Base-by-base conservation (phyloP, 148 eudicot species). In the Chenopodium album region DNA sequence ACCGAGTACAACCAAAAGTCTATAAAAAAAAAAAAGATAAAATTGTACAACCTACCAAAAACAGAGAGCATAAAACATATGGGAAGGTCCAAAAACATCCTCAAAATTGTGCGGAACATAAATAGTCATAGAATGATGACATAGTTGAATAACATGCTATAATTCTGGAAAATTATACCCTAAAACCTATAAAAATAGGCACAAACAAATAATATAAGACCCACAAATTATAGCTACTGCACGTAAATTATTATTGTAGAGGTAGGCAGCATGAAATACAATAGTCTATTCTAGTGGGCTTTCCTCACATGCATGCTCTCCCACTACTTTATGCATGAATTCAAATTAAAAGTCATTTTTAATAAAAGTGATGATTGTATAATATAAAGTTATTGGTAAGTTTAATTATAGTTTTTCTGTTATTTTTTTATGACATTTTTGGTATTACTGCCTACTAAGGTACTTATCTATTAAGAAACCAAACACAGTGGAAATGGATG, bases 381-480 rank as follows among this genome's bases (percentile, higher is more conserved):
- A 56, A 56, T 56, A 56, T 17, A 56, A 56, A 56, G 62, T 56
- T 56, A n/a, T 19, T 37, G 41, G 56, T 19, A 71, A 69, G 47
- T 4, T 72, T 31, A 0, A 19, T 14, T 56, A 34, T 56, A 56
- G 9, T 72, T n/a, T 9, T 20, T 10, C 29, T n/a, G 41, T 72
- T 72, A 23, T 44, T 72, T 48, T 48, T 74, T 23, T 6, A 26
- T 4, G 63, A 74, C 62, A 74, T 74, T 23, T 74, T 50, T 74
- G 41, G 75, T 54, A 37, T 79, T 79, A 80, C 68, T 80, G 70
- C 41, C 59, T 72, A 20, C 68, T 6, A 19, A 63, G 60, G 60
- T 73, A 80, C 83, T 80, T 80, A 73, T 80, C 72, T 72, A 73
- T 66, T 73, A 73, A 80, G 78, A 10, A 73, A 73, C 71, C 78